Evolutionary conservation across 1,139 yeast species (phyloP), one percentile per base, ranked within the genome.

Genomic region (Tardiomyces depauwii): DNA sequence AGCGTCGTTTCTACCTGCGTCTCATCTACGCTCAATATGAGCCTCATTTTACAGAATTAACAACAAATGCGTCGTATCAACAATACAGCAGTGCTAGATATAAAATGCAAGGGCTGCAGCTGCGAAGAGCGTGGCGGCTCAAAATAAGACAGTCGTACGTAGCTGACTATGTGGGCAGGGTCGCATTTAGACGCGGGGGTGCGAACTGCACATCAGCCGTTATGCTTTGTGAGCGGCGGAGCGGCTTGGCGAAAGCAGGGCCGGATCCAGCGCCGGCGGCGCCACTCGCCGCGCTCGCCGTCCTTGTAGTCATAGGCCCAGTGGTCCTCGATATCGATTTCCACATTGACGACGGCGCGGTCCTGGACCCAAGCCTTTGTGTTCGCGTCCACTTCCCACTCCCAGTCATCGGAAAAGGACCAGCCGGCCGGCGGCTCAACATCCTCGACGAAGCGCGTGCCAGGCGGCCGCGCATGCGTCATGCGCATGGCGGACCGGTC

Each of bases 361-460:
- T 72, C 75, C 1, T 57, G 51, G 4, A 80, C 68, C 80, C 93
- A 85, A 1, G 57, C 56, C 1, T 54, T 55, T 0, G 84, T 78
- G 25, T 74, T 59, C 11, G 58, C 55, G 57, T 86, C 95, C 11
- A 80, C 67, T 42, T 64, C 65, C 96, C 96, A 88, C n/a, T 70
- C 70, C 38, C 77, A 77, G 25, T 65, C 67, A 48, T 77, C 82
- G 12, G 53, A 56, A 62, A 80, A 88, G 50, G 71, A 71, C 96
- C 96, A 88, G 13, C 78, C 82, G 13, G 65, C 64, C 0, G 95
- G 95, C 0, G 95, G 81, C 32, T 62, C 58, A 1, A 88, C 76
- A 33, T 78, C 77, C 1, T 71, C 67, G 32, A 88, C 58, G 32
- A 67, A 67, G 27, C 71, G 65, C 0, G 79, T 79, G 0, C 95